Evolutionary conservation across 1,139 yeast species (phyloP).

Genomic region (Magnusiomyces starmeri): DNA sequence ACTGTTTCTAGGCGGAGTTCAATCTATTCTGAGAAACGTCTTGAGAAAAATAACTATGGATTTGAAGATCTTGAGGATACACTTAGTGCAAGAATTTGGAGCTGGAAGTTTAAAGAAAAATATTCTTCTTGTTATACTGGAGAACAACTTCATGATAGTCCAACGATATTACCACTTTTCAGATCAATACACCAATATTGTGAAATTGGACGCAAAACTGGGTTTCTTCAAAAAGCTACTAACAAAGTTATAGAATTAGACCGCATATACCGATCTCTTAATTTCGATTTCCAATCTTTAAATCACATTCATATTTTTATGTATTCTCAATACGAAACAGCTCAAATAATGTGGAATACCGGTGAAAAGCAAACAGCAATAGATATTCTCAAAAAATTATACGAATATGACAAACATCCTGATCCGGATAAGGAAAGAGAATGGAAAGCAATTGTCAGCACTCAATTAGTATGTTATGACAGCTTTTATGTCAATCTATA

Average conservation of each 20-base stretch:
- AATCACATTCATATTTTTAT: neutral
- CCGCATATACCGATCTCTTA: neutral
- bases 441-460: slow-evolving; percentile 7
- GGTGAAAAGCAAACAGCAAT: slow-evolving; percentile 6
- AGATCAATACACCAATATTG: slow-evolving; percentile 12
- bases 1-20: neutral
- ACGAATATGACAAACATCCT: neutral
- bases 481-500: neutral
- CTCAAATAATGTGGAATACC: slow-evolving; percentile 22
- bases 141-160: slow-evolving; percentile 2
- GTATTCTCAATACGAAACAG: slow-evolving; percentile 16
- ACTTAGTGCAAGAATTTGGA: slow-evolving; percentile 21
- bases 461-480: slow-evolving; percentile 13
- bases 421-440: slow-evolving; percentile 5
- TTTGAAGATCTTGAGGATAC: slow-evolving; percentile 20
- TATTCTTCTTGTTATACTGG: slow-evolving; percentile 11
- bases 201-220: slow-evolving; percentile 12
- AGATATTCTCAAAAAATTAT: neutral
- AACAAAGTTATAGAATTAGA: slow-evolving; percentile 15
- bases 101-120: slow-evolving; percentile 18
- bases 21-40: no score
- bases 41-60: slow-evolving; percentile 1
- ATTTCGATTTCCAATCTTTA: neutral
- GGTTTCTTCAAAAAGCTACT: slow-evolving; percentile 18
- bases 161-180: slow-evolving; percentile 5